These are phyloP conservation scores for Lepraria neglecta DNA, from an alignment of 495 filamentous ascomycete species.

Conservation along the genomic window DNA sequence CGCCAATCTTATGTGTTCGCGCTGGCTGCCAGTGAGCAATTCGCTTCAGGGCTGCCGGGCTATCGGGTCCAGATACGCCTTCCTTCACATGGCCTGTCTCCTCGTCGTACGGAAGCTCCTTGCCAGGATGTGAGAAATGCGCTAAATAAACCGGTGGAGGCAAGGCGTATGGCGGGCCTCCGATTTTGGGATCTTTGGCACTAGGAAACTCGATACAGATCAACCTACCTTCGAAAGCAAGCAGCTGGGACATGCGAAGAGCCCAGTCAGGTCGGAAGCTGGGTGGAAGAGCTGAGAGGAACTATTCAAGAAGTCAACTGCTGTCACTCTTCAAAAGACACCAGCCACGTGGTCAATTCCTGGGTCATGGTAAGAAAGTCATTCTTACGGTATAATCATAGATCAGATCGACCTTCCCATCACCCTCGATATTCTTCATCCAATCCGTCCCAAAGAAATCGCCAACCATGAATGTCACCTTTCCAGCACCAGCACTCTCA, in stretches of 20 bases:
- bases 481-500: constrained; percentile 44
- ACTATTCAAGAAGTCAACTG: constrained; percentile 42
- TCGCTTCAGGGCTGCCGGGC: constrained; percentile 47
- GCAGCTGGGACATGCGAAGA: constrained; percentile 55
- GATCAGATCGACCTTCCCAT: constrained; percentile 62
- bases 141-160: constrained; percentile 58
- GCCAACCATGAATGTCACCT: constrained; percentile 53
- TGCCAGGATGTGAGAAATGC: constrained; percentile 60
- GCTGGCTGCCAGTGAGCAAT: constrained; percentile 60
- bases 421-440: constrained; percentile 39
- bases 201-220: constrained; percentile 80
- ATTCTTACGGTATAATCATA: constrained; percentile 75
- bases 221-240: constrained; percentile 55
- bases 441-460: constrained; percentile 71
- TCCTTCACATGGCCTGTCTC: constrained; percentile 46
- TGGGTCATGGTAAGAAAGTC: not conserved
- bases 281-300: constrained; percentile 70
- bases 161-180: constrained; percentile 66
- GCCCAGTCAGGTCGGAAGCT: constrained; percentile 64
- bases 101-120: constrained; percentile 54
- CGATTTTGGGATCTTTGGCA: constrained; percentile 52
- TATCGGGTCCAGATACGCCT: constrained; percentile 37
- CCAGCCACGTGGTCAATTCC: not conserved
- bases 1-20: constrained; percentile 61
- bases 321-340: not conserved